Base-by-base conservation (phyloP, 768 basidiomycete genomes). In the Pleurotus salmoneostramineus region DNA sequence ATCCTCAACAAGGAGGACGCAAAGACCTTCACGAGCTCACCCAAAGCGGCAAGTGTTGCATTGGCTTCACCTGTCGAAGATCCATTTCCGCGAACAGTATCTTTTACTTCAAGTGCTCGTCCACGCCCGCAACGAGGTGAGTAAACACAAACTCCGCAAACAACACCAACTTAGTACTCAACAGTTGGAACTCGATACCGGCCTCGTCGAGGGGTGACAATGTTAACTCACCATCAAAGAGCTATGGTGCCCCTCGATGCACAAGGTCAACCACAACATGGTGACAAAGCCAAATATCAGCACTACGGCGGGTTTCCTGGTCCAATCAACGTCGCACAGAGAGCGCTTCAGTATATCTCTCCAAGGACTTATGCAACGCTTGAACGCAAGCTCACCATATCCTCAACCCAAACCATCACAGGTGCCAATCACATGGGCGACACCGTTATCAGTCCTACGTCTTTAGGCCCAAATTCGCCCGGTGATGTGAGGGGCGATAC, bases 351-450 rank as follows among this genome's bases (percentile, higher is more conserved):
- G 43, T 63, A 66, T 3, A 62, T 69, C n/a, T 72, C 73, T 7
- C 88, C 88, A 0, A 66, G 67, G 2, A 64, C 79, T 1, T 75
- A 79, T 50, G 62, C 68, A 12, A 76, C 69, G 31, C 56, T 89
- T 3, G 71, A 78, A 42, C 71, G 80, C 8, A 81, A 77, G 8
- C 60, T 86, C 58, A 87, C 85, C 0, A 68, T 88, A 56, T 78
- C 78, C 0, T 69, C 75, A 5, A 74, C 78, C 14, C 74, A 68
- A 32, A 82, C 83, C 0, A 56, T 80, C 1, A 73, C n/a, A 70
- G 66, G 17, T 14, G 14, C 15, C 32, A 36, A 1, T 36, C 40
- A 21, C 27, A 32, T n/a, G 15, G 44, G 44, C 1, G 15, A 45
- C 1, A 10, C n/a, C 15, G 44, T 45, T 2, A 2, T 15, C 44